Evolutionary conservation across 352 stramenopile species (phyloP), one percentile per base, ranked within the genome.

Genomic region (Phytophthora quininea): DNA sequence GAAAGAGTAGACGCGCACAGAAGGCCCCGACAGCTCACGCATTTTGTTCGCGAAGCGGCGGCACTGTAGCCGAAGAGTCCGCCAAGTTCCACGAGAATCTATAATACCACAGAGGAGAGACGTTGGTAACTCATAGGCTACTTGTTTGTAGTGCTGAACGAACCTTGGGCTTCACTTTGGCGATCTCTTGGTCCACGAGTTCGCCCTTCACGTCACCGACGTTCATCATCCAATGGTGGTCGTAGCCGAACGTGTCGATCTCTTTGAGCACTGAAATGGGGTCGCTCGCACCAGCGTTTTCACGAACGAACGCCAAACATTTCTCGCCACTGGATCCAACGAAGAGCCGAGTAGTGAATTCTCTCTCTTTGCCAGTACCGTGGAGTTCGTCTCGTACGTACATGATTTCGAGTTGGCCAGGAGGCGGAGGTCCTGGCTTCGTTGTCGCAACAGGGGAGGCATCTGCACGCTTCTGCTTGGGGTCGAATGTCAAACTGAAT

Each of bases 11-110:
- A 79, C 79, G 43, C 64, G 67, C 37, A 71, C 58, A 0, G 45
- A 56, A 15, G 52, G 24, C 0, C 70, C 72, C 0, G 54, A 72
- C 9, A 80, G 45, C 30, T 79, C 61, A 1, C 64, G 68, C 54
- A 77, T 66, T 10, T 70, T 62, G 46, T 32, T 74, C 0, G 71
- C 74, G 31, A 88, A 85, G 4, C 79, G 76, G 12, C 65, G 11
- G 76, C 74, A 31, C 71, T 84, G 55, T 88, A 88, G 24, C 79
- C 74, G 29, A 62, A 68, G 14, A 79, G 71, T 0, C 64, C 79
- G 4, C 76, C 79, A 0, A 88, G 31, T 42, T 88, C 76, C 15
- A 53, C 73, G 53, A 88, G 74, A 37, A 85, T 38, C 60, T 71
- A 19, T 24, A 24, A 24, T 24, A 24, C 19, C 19, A 24, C 19